A percentile compares a stretch with the other conserved stretches of the same genome.
Conservation (phyloP, 2,329 filamentous ascomycete genomes). For the Aspergillus tubingensis region DNA sequence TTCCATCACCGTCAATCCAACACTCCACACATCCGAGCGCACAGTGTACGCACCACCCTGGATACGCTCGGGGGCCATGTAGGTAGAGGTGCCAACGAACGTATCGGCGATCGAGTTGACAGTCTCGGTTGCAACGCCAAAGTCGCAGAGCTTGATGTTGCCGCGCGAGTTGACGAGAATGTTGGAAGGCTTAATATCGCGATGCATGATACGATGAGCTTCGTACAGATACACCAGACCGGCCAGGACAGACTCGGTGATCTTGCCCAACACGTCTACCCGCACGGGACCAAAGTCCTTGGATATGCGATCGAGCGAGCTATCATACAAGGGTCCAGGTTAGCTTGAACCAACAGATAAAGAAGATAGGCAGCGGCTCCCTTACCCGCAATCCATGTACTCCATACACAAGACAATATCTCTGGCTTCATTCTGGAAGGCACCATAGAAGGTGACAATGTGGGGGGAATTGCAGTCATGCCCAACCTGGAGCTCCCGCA, state of each 20-base stretch:
- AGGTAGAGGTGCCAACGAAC: conserved; percentile 97
- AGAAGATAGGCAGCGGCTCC: conserved; percentile 18
- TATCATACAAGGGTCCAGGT: conserved; percentile 43
- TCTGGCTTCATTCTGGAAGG: conserved; percentile 92
- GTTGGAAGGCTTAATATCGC: conserved; percentile 98
- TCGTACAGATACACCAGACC: conserved; percentile 94
- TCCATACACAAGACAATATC: conserved; percentile 99
- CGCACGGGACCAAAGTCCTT: conserved; percentile 92
- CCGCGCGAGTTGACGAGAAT: conserved; percentile 93
- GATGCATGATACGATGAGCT: conserved; percentile 96
- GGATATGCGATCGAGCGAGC: conserved; percentile 89
- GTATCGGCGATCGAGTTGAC: conserved; percentile 98
- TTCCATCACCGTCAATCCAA: conserved; percentile 93
- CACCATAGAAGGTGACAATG: conserved; percentile 97
- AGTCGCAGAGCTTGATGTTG: conserved; percentile 96
- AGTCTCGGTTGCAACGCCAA: conserved; percentile 96
- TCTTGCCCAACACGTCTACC: conserved; percentile 95
- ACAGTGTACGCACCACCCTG: conserved; percentile 96
- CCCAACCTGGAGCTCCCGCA: conserved; percentile 97
- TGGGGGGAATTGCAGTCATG: conserved; percentile 95
- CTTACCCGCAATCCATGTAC: conserved; percentile 98
- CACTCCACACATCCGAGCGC: conserved; percentile 98
- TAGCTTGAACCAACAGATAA: conserved; percentile 11
- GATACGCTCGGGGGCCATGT: conserved; percentile 98
- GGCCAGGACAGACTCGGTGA: conserved; percentile 90